Conservation (phyloP, 2,329 filamentous ascomycete genomes). For the Pestalotiopsis sp. region DNA sequence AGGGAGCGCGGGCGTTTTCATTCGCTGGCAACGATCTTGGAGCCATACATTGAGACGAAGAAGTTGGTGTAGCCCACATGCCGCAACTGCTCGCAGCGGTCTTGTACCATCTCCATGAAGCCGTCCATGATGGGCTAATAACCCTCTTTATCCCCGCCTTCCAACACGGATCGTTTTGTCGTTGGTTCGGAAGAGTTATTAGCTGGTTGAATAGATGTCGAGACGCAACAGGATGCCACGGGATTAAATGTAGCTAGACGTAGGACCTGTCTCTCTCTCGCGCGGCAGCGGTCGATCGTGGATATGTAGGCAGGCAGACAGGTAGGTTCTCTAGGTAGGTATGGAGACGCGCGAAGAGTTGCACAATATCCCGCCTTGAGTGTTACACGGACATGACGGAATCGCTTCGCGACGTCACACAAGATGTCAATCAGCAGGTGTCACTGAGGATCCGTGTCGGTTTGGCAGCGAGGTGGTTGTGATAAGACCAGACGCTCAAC, state of each 20-base stretch:
- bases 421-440: neutral
- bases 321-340: neutral
- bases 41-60: slow-evolving; percentile 55
- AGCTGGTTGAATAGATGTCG: neutral
- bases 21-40: neutral
- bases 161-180: neutral
- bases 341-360: neutral
- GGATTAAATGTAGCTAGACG: neutral
- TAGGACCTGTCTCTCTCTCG: neutral
- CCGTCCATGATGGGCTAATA: slow-evolving; percentile 31
- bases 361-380: neutral
- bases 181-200: neutral
- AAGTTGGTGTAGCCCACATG: slow-evolving; percentile 57
- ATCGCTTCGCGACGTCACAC: neutral
- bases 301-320: neutral
- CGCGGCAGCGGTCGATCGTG: neutral
- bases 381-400: neutral
- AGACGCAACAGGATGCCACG: neutral
- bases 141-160: neutral
- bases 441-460: neutral
- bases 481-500: neutral
- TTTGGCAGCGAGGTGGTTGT: neutral
- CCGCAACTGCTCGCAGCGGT: slow-evolving; percentile 54
- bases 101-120: slow-evolving; percentile 27
- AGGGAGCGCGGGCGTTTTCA: too few species aligned